These are phyloP conservation scores for Austroboletus rostrupii DNA, from an alignment of 1,284 basidiomycete genomes.

Conservation along the genomic window DNA sequence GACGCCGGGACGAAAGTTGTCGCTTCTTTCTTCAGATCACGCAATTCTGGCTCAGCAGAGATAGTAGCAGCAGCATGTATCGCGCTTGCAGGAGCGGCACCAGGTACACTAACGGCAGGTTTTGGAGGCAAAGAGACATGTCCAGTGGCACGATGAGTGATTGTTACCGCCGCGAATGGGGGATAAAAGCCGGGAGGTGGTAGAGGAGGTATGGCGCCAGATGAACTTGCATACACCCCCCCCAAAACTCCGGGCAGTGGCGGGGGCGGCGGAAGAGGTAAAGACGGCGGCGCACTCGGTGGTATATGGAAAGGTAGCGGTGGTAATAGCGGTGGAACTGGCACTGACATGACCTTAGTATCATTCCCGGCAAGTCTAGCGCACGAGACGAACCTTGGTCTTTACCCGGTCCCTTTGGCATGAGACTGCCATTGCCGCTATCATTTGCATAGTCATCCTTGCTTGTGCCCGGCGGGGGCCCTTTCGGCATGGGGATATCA, in stretches of 20 bases:
- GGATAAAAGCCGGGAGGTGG: slow-evolving; percentile 44
- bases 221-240: slow-evolving; percentile 20
- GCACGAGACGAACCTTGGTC: slow-evolving; percentile 15
- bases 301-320: slow-evolving; percentile 28
- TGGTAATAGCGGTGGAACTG: slow-evolving; percentile 11
- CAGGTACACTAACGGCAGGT: slow-evolving; percentile 25
- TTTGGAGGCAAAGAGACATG: slow-evolving; percentile 43
- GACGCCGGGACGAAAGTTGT: slow-evolving; percentile 82
- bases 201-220: slow-evolving; percentile 28
- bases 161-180: slow-evolving; percentile 44
- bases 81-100: slow-evolving; percentile 45
- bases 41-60: slow-evolving; percentile 77
- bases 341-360: slow-evolving; percentile 9
- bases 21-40: slow-evolving; percentile 89
- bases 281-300: slow-evolving; percentile 23
- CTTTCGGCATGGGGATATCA: slow-evolving; percentile 85
- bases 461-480: slow-evolving; percentile 54
- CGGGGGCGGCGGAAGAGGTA: slow-evolving; percentile 17
- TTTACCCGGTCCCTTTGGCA: slow-evolving; percentile 75
- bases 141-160: slow-evolving; percentile 48
- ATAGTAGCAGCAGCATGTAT: slow-evolving; percentile 55
- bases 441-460: slow-evolving; percentile 27
- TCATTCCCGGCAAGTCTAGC: slow-evolving; percentile 4
- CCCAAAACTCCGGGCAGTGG: slow-evolving; percentile 21
- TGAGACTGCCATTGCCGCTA: slow-evolving; percentile 77